Evolutionary conservation across 2,329 filamentous ascomycete genomes (phyloP).

Genomic region (Hysterium pulicare): DNA sequence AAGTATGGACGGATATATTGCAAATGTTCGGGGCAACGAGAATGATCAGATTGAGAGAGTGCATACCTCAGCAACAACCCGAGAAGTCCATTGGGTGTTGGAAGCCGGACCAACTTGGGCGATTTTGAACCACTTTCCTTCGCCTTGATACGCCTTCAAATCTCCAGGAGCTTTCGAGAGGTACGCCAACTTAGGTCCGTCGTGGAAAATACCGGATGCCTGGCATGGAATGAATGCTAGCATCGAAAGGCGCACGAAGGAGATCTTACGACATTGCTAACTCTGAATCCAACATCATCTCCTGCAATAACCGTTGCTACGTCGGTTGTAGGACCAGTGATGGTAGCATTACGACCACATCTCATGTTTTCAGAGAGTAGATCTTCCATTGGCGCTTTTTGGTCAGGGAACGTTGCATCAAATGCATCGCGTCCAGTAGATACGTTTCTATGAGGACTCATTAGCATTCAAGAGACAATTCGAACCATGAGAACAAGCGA

Average conservation of each 20-base stretch:
- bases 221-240: not conserved
- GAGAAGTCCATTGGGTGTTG: not conserved
- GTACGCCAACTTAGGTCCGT: not conserved
- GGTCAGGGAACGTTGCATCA: no score
- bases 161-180: conserved; percentile 1
- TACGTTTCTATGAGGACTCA: no score
- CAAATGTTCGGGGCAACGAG: no score
- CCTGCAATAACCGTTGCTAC: conserved; percentile 9
- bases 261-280: not conserved
- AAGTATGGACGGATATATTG: no score
- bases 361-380: conserved; percentile 3
- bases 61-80: not conserved
- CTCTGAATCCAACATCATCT: conserved; percentile 3
- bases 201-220: not conserved
- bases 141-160: not conserved
- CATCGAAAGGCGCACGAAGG: not conserved
- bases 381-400: no score
- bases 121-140: not conserved
- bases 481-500: no score
- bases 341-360: conserved; percentile 7
- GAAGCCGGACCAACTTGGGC: not conserved
- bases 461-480: no score
- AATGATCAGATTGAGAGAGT: not conserved
- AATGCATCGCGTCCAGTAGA: no score
- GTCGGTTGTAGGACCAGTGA: conserved; percentile 5